Evolutionary conservation across 176 grass and related monocot genomes (phyloP).

Genomic region (Aegilops speltoides): DNA sequence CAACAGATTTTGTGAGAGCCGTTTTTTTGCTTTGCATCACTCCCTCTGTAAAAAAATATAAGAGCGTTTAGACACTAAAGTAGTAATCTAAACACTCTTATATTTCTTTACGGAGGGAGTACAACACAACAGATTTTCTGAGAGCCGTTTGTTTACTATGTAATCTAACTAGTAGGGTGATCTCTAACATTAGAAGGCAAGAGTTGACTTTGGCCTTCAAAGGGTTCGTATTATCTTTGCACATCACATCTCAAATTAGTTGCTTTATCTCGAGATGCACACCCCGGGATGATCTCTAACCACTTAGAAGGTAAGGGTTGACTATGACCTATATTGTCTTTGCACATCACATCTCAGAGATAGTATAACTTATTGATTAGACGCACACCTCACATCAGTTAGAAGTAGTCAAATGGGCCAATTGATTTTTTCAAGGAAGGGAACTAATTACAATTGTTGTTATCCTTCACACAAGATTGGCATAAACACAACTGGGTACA

Average conservation of each 20-base stretch:
- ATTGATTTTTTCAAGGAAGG: background rate
- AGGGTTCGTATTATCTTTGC: background rate
- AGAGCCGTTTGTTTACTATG: background rate
- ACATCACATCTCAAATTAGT: background rate
- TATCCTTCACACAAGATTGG: background rate
- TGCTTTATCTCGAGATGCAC: background rate
- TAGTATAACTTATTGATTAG: too few species aligned
- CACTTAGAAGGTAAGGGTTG: too few species aligned
- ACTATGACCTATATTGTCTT: background rate
- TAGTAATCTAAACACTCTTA: too few species aligned
- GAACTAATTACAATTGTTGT: background rate
- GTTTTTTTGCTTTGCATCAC: too few species aligned
- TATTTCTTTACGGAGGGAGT: too few species aligned
- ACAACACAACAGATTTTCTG: too few species aligned
- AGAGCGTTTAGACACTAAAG: too few species aligned
- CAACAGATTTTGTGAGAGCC: too few species aligned
- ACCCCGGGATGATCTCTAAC: background rate
- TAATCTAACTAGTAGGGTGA: background rate
- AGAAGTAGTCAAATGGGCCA: background rate
- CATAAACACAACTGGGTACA: background rate
- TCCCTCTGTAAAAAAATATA: too few species aligned
- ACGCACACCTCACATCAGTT: background rate
- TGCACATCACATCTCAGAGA: background rate
- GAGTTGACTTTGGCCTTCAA: background rate
- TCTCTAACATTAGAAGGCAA: background rate